A percentile compares a stretch with the other conserved stretches of the same genome.
These are phyloP conservation scores for Spathaspora gorwiae DNA, from an alignment of 805 yeast genomes.

Conservation along the genomic window DNA sequence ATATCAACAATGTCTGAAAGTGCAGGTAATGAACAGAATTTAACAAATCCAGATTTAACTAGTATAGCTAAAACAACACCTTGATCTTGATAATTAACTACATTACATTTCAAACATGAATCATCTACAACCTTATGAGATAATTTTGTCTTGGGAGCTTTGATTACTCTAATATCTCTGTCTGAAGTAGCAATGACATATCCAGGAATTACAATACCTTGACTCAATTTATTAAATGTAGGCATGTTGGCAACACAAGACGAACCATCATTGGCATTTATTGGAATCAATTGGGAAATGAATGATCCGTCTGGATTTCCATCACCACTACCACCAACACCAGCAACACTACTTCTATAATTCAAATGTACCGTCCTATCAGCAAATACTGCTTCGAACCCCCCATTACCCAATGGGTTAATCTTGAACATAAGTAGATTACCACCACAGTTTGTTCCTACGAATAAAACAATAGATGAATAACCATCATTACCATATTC, in stretches of 20 bases:
- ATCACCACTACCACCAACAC: conserved; percentile 1
- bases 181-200: conserved; percentile 51
- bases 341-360: conserved; percentile 16
- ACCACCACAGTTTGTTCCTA: conserved; percentile 76
- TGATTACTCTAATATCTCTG: conserved; percentile 58
- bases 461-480: conserved; percentile 66
- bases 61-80: conserved; percentile 48
- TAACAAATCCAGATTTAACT: conserved; percentile 44
- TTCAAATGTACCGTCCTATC: conserved; percentile 38
- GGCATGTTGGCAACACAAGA: conserved; percentile 62
- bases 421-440: conserved; percentile 60
- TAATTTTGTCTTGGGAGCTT: conserved; percentile 56
- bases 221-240: conserved; percentile 52
- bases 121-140: conserved; percentile 61
- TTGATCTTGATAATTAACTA: conserved; percentile 40
- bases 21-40: conserved; percentile 54
- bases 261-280: conserved; percentile 55
- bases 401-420: conserved; percentile 54
- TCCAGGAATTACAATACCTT: conserved; percentile 62
- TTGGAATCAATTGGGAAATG: conserved; percentile 53
- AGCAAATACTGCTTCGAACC: conserved; percentile 54
- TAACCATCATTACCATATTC: conserved; percentile 61
- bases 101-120: conserved; percentile 42
- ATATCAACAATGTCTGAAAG: conserved; percentile 53
- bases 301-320: conserved; percentile 47